Evolutionary conservation across 2,329 filamentous ascomycete species (phyloP).

Genomic region (Fusarium sp.): DNA sequence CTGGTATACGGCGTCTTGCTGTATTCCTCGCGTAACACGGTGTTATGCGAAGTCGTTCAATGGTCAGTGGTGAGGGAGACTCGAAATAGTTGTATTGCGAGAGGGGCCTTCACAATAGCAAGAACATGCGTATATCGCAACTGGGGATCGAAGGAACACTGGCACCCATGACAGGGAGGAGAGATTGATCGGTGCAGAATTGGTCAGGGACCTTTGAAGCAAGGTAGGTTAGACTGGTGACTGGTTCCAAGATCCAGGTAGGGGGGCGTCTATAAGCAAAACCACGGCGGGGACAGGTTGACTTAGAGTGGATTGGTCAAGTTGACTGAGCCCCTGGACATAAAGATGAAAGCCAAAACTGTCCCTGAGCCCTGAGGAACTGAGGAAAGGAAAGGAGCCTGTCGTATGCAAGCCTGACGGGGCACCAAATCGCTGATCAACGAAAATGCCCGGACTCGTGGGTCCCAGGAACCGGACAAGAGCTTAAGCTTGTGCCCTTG

Average conservation of each 20-base stretch:
- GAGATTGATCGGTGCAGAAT: constrained; percentile 44
- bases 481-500: constrained; percentile 41
- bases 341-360: constrained; percentile 34
- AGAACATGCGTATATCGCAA: constrained; percentile 41
- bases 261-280: constrained; percentile 39
- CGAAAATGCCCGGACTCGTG: constrained; percentile 41
- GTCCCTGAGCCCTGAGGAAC: constrained; percentile 41
- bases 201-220: constrained; percentile 27
- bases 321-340: constrained; percentile 41
- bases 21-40: constrained; percentile 35
- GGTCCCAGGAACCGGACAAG: constrained; percentile 45
- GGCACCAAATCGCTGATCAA: constrained; percentile 48
- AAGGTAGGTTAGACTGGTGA: constrained; percentile 39
- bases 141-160: constrained; percentile 38
- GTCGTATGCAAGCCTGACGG: constrained; percentile 44
- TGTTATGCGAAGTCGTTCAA: constrained; percentile 39
- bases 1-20: constrained; percentile 34
- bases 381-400: constrained; percentile 24
- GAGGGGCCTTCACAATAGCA: constrained; percentile 37
- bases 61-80: constrained; percentile 37
- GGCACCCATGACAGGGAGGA: constrained; percentile 39
- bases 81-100: constrained; percentile 38
- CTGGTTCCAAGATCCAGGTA: constrained; percentile 36
- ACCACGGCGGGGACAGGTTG: constrained; percentile 31
- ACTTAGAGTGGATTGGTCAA: constrained; percentile 32